phyloP scores from a whole-genome alignment of 768 basidiomycete genomes.

The Mycena rosella region DNA sequence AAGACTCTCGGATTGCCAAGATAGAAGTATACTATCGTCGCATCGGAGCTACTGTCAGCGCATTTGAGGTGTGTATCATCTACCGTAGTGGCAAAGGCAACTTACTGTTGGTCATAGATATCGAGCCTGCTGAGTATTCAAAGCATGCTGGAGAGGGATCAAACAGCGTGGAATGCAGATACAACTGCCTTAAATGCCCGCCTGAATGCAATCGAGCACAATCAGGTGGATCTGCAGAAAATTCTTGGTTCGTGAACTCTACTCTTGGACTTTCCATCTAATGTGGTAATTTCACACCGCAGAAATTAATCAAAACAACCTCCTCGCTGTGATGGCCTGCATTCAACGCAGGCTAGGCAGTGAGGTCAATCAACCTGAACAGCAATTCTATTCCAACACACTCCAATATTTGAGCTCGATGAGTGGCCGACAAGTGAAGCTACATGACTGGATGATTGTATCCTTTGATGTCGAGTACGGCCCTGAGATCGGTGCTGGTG shows the following conservation, averaged over 20 bases:
- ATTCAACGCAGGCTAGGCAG: background rate
- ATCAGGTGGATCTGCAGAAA: background rate
- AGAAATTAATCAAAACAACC: constrained; percentile 20
- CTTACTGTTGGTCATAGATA: background rate
- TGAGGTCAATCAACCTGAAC: background rate
- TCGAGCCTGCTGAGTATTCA: constrained; percentile 1
- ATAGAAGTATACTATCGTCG: background rate
- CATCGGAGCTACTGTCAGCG: background rate
- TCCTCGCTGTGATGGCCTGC: constrained; percentile 2
- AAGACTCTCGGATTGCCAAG: background rate
- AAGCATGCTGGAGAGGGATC: background rate
- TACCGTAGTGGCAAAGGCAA: no score
- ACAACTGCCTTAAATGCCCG: background rate
- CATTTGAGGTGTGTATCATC: background rate
- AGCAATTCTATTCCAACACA: constrained; percentile 12
- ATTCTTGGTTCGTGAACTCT: background rate
- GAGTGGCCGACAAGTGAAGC: constrained; percentile 1
- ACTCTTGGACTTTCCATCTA: background rate
- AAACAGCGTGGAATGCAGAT: background rate
- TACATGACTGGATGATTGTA: constrained; percentile 26
- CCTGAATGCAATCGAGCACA: background rate
- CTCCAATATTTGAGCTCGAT: constrained; percentile 14
- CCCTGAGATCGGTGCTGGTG: constrained; percentile 15
- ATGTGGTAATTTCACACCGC: background rate
- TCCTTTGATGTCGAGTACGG: constrained; percentile 24